Evolutionary conservation across 192 early-diverging fungal genomes (phyloP).

Genomic region (Coemansia sp.): DNA sequence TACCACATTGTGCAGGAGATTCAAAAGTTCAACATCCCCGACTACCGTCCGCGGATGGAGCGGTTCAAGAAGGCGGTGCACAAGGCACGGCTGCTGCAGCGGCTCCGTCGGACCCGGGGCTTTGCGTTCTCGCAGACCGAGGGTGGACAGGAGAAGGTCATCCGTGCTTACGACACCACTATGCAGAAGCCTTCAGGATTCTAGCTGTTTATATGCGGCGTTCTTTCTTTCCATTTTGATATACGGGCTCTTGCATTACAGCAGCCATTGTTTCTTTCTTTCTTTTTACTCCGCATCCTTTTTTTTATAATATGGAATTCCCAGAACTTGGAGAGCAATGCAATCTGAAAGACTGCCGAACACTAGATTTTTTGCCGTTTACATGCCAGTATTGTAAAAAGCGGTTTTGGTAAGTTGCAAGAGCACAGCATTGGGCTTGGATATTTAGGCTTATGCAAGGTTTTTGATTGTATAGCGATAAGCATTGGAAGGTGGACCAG

Average conservation of each 20-base stretch:
- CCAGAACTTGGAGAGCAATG: constrained; percentile 70
- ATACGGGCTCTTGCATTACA: background rate
- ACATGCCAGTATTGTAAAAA: constrained; percentile 49
- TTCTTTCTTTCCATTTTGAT: constrained; percentile 1
- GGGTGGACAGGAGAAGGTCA: constrained; percentile 82
- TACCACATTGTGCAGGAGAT: constrained; percentile 99
- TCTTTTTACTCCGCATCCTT: background rate
- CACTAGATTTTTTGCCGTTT: constrained; percentile 59
- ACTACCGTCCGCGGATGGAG: constrained; percentile 97
- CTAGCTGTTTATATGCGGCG: constrained; percentile 9
- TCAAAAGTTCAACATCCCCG: constrained; percentile 98
- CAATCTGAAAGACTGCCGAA: constrained; percentile 55
- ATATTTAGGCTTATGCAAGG: background rate
- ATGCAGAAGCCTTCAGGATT: constrained; percentile 61
- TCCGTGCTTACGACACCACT: constrained; percentile 76
- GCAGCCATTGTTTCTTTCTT: constrained; percentile 7
- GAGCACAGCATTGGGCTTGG: background rate
- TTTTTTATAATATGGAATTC: constrained; percentile 59
- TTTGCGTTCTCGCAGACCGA: constrained; percentile 99
- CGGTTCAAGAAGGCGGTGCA: constrained; percentile 98
- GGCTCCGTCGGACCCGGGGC: constrained; percentile 87
- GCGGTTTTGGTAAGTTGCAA: constrained; percentile 55
- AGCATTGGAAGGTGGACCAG: constrained; percentile 66
- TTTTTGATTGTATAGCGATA: constrained; percentile 48
- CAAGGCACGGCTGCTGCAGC: constrained; percentile 92